Base-by-base conservation (phyloP, 495 filamentous ascomycete genomes). In the Lineolata rhizophorae region DNA sequence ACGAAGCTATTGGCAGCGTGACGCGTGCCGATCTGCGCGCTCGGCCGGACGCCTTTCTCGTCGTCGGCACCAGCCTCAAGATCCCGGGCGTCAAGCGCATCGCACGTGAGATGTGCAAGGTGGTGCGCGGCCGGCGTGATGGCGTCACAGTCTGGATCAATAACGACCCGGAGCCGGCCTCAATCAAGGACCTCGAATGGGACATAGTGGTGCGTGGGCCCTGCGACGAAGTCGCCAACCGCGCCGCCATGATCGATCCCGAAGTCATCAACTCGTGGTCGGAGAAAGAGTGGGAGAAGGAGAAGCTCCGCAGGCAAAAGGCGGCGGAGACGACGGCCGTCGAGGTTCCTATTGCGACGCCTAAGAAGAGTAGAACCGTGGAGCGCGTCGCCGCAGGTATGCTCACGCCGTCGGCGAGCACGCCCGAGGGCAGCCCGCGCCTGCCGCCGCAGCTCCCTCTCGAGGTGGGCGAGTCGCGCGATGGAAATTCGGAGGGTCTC, bases 141-240 rank as follows among this genome's bases (percentile, higher is more conserved):
- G 90, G 87, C n/a, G 60, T 93, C 29, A 76, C 83, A 1, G 75
- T 91, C 27, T 97, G 84, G 77, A 78, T 97, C 46, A 95, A 94
- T 53, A 67, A 79, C 30, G 80, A 87, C 35, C 65, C 76, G 0
- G 71, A 72, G 34, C 87, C 87, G 5, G 58, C 61, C 21, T 6
- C 6, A 8, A 75, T 77, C 16, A 74, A 73, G 41, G 84, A 93
- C 30, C 76, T 94, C 34, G 79, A 83, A 45, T 97, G 82, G 67
- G 87, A 97, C 52, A 52, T 93, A 36, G 67, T 95, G 8, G 73
- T 97, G 31, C 65, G 66, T 37, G 84, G 81, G 10, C 73, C 77
- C 38, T 92, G 77, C 44, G 87, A 97, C 46, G 71, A 82, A 39
- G 74, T 95, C 11, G 87, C 87, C 15, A 63, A 63, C 12, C 55